Evolutionary conservation across 2,329 filamentous ascomycete genomes (phyloP).

Genomic region (Sphaceloma murrayae): DNA sequence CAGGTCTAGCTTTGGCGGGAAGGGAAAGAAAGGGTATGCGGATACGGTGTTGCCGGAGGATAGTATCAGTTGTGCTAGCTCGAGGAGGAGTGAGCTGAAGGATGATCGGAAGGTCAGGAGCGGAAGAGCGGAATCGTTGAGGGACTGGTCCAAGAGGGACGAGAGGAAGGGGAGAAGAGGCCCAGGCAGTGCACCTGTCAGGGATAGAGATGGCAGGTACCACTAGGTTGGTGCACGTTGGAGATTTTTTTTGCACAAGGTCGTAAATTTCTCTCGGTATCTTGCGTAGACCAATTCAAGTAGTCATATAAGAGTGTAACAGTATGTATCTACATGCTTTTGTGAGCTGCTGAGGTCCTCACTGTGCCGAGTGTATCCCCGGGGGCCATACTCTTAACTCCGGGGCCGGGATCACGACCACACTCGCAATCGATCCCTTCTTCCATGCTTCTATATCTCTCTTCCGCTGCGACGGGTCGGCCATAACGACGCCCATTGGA

Average conservation of each 20-base stretch:
- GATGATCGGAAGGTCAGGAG: background rate
- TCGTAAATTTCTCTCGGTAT: background rate
- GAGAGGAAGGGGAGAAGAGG: constrained; percentile 24
- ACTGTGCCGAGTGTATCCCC: background rate
- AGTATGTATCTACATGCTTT: too few species aligned
- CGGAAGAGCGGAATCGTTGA: background rate
- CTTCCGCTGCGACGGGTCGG: too few species aligned
- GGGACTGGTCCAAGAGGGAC: constrained; percentile 20
- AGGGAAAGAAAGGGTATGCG: constrained; percentile 27
- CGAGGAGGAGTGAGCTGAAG: constrained; percentile 22
- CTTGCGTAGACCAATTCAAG: too few species aligned
- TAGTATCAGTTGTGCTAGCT: constrained; percentile 37
- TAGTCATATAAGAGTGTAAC: too few species aligned
- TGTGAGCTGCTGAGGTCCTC: too few species aligned
- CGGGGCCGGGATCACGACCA: background rate
- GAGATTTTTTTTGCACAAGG: constrained; percentile 1
- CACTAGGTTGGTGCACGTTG: constrained; percentile 25
- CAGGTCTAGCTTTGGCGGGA: constrained; percentile 15
- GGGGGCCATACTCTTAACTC: background rate
- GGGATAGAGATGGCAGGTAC: constrained; percentile 24
- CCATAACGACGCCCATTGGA: background rate
- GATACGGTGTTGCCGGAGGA: constrained; percentile 41
- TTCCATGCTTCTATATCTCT: too few species aligned
- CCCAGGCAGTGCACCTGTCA: constrained; percentile 28
- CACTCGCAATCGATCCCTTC: too few species aligned